phyloP scores from a whole-genome alignment of 2,329 filamentous ascomycete species.

The Xylaria sp. region DNA sequence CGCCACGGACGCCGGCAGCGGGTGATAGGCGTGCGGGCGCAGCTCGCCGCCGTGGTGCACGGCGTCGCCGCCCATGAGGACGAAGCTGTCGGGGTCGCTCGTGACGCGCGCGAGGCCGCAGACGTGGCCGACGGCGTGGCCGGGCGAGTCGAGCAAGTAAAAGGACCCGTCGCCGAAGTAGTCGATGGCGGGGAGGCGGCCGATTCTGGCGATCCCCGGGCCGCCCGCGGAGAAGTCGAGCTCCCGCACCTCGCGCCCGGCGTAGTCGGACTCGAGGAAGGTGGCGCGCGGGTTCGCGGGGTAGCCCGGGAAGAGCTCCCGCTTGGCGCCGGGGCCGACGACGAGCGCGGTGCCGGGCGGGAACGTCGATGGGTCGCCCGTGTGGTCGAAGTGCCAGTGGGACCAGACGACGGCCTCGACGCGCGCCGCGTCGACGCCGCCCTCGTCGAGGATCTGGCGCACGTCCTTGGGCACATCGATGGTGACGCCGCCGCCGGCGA shows the following conservation, averaged over 20 bases:
- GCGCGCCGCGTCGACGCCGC: constrained; percentile 24
- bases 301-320: constrained; percentile 26
- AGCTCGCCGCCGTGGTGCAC: constrained; percentile 29
- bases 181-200: constrained; percentile 26
- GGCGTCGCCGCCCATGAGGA: constrained; percentile 31
- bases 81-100: constrained; percentile 33
- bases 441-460: constrained; percentile 27
- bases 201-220: constrained; percentile 21
- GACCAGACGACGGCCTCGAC: constrained; percentile 33
- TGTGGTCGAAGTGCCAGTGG: constrained; percentile 31
- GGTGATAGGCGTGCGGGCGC: constrained; percentile 26
- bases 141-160: constrained; percentile 32
- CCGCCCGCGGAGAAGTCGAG: constrained; percentile 30
- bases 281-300: constrained; percentile 15
- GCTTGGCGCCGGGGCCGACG: constrained; percentile 24
- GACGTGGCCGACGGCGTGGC: constrained; percentile 31
- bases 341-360: constrained; percentile 25
- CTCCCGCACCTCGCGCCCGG: constrained; percentile 24
- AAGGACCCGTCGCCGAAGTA: constrained; percentile 34
- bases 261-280: constrained; percentile 24
- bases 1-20: constrained; percentile 36
- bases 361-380: constrained; percentile 26
- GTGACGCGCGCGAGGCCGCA: constrained; percentile 33
- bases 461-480: constrained; percentile 22
- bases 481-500: not conserved